phyloP scores from a whole-genome alignment of 257 asterid genomes.

The Verbascum thapsus region DNA sequence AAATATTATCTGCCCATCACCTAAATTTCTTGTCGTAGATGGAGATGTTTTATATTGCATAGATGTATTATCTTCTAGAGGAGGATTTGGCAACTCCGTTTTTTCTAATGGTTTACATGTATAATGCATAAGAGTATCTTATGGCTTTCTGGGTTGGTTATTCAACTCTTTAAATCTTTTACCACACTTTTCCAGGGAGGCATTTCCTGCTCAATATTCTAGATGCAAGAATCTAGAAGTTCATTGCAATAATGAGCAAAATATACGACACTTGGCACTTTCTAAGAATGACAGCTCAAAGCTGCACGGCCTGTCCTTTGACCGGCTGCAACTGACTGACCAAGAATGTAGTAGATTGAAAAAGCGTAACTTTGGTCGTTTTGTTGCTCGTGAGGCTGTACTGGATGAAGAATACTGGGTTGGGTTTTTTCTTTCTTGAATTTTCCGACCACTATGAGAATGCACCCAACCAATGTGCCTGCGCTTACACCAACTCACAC shows the following conservation, averaged over 20 bases:
- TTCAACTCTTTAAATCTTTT: constrained; percentile 10
- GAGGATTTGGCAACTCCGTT: constrained; percentile 4
- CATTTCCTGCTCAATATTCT: constrained; percentile 54
- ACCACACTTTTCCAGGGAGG: constrained; percentile 49
- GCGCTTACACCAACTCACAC: neutral
- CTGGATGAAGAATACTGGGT: constrained; percentile 98
- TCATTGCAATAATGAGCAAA: constrained; percentile 71
- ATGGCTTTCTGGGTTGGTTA: constrained; percentile 18
- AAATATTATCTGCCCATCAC: constrained; percentile 8
- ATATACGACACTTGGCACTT: constrained; percentile 43
- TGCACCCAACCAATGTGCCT: constrained; percentile 15
- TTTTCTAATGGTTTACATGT: neutral
- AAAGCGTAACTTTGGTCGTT: constrained; percentile 71
- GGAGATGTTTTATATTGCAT: neutral
- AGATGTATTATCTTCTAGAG: constrained; percentile 2
- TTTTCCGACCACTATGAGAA: constrained; percentile 8
- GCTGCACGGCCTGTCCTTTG: constrained; percentile 65
- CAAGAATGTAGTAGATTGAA: constrained; percentile 55
- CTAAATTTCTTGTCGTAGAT: constrained; percentile 6
- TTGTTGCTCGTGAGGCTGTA: constrained; percentile 78
- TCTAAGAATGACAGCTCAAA: constrained; percentile 52
- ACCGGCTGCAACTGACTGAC: constrained; percentile 73
- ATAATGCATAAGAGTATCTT: constrained; percentile 6
- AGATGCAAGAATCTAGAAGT: constrained; percentile 86
- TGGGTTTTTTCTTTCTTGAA: constrained; percentile 30